A percentile compares a stretch with the other conserved stretches of the same genome.
Conservation (phyloP, 352 stramenopile species). For the Globisporangium perplexum region DNA sequence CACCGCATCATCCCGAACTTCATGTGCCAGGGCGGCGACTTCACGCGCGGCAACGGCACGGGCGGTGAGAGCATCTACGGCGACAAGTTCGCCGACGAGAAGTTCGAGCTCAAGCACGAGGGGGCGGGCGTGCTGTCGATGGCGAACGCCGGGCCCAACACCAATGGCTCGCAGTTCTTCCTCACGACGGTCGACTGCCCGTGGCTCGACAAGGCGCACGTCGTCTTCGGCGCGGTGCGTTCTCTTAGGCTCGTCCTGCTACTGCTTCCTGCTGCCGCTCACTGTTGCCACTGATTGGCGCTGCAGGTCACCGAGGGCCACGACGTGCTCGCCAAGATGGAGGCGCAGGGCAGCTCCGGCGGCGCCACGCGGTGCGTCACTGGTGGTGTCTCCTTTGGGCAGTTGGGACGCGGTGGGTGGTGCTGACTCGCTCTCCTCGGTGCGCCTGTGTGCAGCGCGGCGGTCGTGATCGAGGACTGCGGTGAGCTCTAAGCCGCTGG, state of each 20-base stretch:
- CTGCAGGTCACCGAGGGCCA: slow-evolving; percentile 85
- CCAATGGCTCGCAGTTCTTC: slow-evolving; percentile 98
- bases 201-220: slow-evolving; percentile 86
- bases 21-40: slow-evolving; percentile 97
- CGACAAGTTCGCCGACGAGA: slow-evolving; percentile 94
- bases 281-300: neutral
- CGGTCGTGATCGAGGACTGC: slow-evolving; percentile 95
- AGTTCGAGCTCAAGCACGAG: slow-evolving; percentile 93
- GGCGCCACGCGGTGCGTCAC: slow-evolving; percentile 82
- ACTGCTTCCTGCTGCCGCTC: neutral
- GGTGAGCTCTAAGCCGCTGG: slow-evolving; percentile 79
- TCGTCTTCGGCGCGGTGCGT: slow-evolving; percentile 92
- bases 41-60: slow-evolving; percentile 90
- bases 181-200: slow-evolving; percentile 91
- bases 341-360: slow-evolving; percentile 89
- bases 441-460: slow-evolving; percentile 18
- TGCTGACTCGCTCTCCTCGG: slow-evolving; percentile 1
- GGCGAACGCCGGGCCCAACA: slow-evolving; percentile 96
- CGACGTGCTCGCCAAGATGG: slow-evolving; percentile 96
- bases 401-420: neutral
- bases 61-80: slow-evolving; percentile 94
- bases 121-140: slow-evolving; percentile 91
- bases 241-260: neutral
- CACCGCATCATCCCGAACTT: slow-evolving; percentile 93
- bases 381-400: neutral